Base-by-base conservation (phyloP, 2,329 filamentous ascomycete genomes). In the Botryotinia calthae region DNA sequence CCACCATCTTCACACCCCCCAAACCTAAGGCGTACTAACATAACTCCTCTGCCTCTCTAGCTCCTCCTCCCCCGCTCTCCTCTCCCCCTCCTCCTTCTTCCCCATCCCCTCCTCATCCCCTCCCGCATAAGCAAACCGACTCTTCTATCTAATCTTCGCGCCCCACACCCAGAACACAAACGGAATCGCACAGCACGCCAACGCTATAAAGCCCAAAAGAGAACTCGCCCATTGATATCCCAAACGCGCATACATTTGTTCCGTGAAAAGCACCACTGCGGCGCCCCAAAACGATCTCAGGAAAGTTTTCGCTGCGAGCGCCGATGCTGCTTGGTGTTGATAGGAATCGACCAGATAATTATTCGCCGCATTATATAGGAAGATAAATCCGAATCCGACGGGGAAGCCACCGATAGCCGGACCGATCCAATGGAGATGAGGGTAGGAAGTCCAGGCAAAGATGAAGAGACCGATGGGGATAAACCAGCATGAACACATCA, bases 151-250 rank as follows among this genome's bases (percentile, higher is more conserved):
- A 76, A 97, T 97, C 8, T 81, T 81, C 25, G 89, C 92, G 5
- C 94, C 94, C 77, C 88, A 93, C 79, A 85, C 89, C 85, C 91
- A 97, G 83, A 97, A 97, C 40, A 93, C 81, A 80, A 91, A 97
- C 0, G 94, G 94, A 76, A 97, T 97, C 0, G 85, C 88, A 81
- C 93, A 97, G 83, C 93, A 97, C 0, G 88, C 91, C 9, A 97
- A 83, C 25, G 87, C 88, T 76, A 97, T 85, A 77, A 95, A 95
- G 0, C 87, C 93, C 14, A 96, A 83, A 16, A 96, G 85, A 0
- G 87, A 86, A 67, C 88, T 89, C 0, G 93, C 93, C 93, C 93
- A 95, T 80, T 93, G 89, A 81, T 94, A 76, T 14, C 89, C 89
- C 22, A 95, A 85, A 3, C 89, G 86, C 65, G 86, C 81, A 82